These are phyloP conservation scores for Ophiocordyceps camponoti-saundersi DNA, from an alignment of 2,329 filamentous ascomycete genomes.

Conservation along the genomic window DNA sequence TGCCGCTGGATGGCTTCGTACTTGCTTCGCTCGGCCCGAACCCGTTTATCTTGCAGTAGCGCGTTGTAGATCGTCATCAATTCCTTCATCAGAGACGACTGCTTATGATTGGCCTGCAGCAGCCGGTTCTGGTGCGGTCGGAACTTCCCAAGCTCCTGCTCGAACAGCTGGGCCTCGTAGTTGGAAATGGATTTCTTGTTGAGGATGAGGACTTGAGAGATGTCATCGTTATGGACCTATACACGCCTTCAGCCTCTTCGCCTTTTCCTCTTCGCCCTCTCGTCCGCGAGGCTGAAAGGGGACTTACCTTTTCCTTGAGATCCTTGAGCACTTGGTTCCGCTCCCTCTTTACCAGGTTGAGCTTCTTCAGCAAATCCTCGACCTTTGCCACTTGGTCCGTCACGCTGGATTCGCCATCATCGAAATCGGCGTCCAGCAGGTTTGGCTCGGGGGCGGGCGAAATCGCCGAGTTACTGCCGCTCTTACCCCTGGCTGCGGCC, in stretches of 20 bases:
- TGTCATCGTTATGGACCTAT: constrained; percentile 94
- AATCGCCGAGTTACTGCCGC: constrained; percentile 37
- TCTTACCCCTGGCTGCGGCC: constrained; percentile 55
- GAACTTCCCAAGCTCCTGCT: constrained; percentile 95
- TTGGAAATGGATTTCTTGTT: constrained; percentile 95
- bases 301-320: constrained; percentile 83
- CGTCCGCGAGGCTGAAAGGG: neutral
- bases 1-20: constrained; percentile 81
- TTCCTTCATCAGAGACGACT: constrained; percentile 86
- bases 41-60: constrained; percentile 82
- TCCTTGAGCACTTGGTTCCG: constrained; percentile 86
- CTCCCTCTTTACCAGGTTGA: constrained; percentile 86
- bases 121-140: constrained; percentile 80
- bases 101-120: constrained; percentile 88
- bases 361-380: constrained; percentile 77
- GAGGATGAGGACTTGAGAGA: constrained; percentile 88
- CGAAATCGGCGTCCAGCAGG: constrained; percentile 82
- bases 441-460: constrained; percentile 52
- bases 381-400: constrained; percentile 78
- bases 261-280: neutral
- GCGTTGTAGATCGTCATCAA: constrained; percentile 74
- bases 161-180: constrained; percentile 83
- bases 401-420: constrained; percentile 63
- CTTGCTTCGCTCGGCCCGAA: constrained; percentile 84
- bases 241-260: constrained; percentile 6